Evolutionary conservation across 805 yeast genomes (phyloP).

Genomic region (Ogataea paraovalis): DNA sequence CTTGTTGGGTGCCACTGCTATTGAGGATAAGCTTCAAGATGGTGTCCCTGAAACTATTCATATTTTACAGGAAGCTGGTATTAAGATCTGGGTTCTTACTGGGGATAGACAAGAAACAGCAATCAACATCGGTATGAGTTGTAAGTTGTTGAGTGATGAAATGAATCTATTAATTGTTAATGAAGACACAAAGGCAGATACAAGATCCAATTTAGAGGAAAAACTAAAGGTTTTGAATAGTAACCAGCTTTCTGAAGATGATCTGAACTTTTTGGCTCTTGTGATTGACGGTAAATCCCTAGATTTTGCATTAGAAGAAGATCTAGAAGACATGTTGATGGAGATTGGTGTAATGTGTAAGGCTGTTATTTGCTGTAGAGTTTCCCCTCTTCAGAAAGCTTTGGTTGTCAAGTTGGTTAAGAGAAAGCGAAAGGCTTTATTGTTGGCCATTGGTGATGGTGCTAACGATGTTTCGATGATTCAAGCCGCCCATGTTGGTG

Average conservation of each 20-base stretch:
- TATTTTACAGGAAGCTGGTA: slow-evolving; percentile 93
- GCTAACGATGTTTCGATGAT: slow-evolving; percentile 99
- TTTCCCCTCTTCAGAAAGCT: slow-evolving; percentile 95
- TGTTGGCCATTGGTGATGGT: slow-evolving; percentile 97
- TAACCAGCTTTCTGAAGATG: slow-evolving; percentile 62
- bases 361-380: slow-evolving; percentile 97
- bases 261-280: slow-evolving; percentile 75
- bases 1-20: slow-evolving; percentile 94
- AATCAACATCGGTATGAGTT: slow-evolving; percentile 96
- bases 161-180: slow-evolving; percentile 90
- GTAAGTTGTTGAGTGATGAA: slow-evolving; percentile 89
- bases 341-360: slow-evolving; percentile 83
- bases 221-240: slow-evolving; percentile 72
- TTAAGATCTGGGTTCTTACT: slow-evolving; percentile 95
- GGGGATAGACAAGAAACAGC: slow-evolving; percentile 99
- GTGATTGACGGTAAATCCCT: slow-evolving; percentile 93
- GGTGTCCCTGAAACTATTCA: slow-evolving; percentile 98
- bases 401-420: slow-evolving; percentile 93
- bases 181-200: slow-evolving; percentile 79
- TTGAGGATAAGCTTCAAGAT: slow-evolving; percentile 95
- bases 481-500: slow-evolving; percentile 99
- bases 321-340: slow-evolving; percentile 71
- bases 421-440: slow-evolving; percentile 65
- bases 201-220: slow-evolving; percentile 63
- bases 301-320: slow-evolving; percentile 78